Base-by-base conservation (phyloP, 805 yeast species). In the Lipomyces japonicus region DNA sequence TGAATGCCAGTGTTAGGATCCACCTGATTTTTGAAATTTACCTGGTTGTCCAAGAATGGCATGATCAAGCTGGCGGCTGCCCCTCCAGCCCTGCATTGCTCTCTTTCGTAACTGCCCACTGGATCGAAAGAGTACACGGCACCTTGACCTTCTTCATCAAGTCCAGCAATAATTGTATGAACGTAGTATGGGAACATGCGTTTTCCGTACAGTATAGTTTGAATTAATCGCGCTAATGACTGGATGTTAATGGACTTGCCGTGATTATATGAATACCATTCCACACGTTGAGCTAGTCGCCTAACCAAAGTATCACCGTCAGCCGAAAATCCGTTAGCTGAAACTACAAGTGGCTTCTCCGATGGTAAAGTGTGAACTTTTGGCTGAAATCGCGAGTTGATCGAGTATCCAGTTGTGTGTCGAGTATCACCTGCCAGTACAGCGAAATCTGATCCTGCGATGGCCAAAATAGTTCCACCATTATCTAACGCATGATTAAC, bases 361-460 rank as follows among this genome's bases (percentile, higher is more conserved):
- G 91, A 97, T 44, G 97, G 97, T 51, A 87, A 84, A 60, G 83
- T 79, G 63, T 86, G 84, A 48, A 93, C 86, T 68, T 88, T 90
- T 38, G 95, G 93, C 68, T 87, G 93, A 68, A 85, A 82, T 65
- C 98, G 81, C 7, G 97, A 82, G 68, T 93, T 89, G 68, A 93
- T 93, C 56, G 86, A 82, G 71, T 89, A 93, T 21, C 97, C 98
- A 18, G 85, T 82, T 3, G 95, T 87, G 64, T 86, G 95, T 74
- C 98, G 84, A n/a, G 98, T 93, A 68, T 93, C 98, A 40, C 97
- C 97, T 0, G 98, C 98, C 54, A 93, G 75, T 31, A 93, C 93
- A 18, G 96, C 96, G 64, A 89, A 93, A 69, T 93, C 97, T 67
- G 88, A 86, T 44, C 98, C 98, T 1, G 98, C 97, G 69, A 93